Conservation (phyloP, 306 rosid genomes). For the Vigna trinervia region DNA sequence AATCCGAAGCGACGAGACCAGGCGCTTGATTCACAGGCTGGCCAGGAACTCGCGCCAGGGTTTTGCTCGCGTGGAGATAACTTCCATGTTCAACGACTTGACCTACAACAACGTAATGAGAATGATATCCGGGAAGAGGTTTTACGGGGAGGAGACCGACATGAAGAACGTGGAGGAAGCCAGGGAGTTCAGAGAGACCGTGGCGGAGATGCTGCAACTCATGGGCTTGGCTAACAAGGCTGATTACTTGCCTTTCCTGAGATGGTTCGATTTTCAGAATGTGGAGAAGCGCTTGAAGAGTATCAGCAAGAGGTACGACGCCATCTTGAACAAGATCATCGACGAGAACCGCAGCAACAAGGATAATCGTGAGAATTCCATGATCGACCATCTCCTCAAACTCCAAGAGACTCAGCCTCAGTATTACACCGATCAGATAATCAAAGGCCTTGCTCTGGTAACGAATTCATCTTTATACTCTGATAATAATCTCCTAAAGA, state of each 20-base stretch:
- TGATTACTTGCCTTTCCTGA: not conserved
- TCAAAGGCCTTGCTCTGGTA: constrained; percentile 22
- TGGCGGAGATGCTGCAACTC: not conserved
- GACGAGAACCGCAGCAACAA: not conserved
- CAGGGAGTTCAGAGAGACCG: constrained; percentile 9
- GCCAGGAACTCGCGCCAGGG: not conserved
- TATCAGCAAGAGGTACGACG: not conserved
- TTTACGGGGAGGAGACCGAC: not conserved
- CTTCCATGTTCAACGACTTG: not conserved
- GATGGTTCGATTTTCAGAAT: constrained; percentile 19
- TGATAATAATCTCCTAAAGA: too few relatives aligned
- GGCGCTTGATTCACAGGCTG: not conserved
- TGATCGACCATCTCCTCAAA: constrained; percentile 7
- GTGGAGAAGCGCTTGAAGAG: not conserved
- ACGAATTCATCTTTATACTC: not conserved
- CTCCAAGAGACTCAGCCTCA: constrained; percentile 2
- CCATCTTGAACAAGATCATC: not conserved
- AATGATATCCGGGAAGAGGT: constrained; percentile 16
- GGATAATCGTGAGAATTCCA: not conserved
- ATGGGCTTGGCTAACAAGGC: not conserved
- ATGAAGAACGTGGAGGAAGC: not conserved
- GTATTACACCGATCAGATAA: not conserved
- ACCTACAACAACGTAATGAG: constrained; percentile 16
- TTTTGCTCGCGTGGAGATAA: not conserved
- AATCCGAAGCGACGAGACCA: constrained; percentile 12